phyloP scores from a whole-genome alignment of 441 rosid species.

The Corymbia calophylla region DNA sequence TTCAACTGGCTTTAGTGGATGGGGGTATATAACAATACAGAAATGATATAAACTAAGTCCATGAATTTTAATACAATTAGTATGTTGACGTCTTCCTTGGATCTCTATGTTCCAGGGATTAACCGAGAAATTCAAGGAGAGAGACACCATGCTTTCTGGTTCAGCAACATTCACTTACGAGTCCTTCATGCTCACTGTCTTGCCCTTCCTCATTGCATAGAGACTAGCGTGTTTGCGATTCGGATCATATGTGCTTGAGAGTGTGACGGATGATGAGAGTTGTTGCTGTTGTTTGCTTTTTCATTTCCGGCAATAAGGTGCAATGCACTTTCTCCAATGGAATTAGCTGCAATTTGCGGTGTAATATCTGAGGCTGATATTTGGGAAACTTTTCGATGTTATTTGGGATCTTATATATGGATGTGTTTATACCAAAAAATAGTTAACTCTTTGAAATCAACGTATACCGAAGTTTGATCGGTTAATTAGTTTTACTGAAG shows the following conservation, averaged over 20 bases:
- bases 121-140: conserved; percentile 82
- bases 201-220: conserved; percentile 66
- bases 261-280: background rate
- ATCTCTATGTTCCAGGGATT: conserved; percentile 35
- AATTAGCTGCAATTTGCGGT: background rate
- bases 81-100: background rate
- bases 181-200: conserved; percentile 68
- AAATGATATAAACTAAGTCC: background rate
- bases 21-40: background rate
- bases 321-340: background rate
- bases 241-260: background rate
- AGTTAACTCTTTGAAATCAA: background rate
- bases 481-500: background rate
- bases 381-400: background rate
- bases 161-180: conserved; percentile 80
- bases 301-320: background rate
- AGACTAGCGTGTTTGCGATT: background rate
- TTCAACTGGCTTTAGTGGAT: background rate
- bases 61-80: background rate
- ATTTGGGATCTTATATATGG: background rate
- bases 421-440: background rate
- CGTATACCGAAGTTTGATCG: background rate
- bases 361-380: background rate
- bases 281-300: background rate
- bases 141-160: conserved; percentile 50